A percentile compares a stretch with the other conserved stretches of the same genome.
Conservation (phyloP, 176 grass and related monocot genomes). For the Avena atlantica region DNA sequence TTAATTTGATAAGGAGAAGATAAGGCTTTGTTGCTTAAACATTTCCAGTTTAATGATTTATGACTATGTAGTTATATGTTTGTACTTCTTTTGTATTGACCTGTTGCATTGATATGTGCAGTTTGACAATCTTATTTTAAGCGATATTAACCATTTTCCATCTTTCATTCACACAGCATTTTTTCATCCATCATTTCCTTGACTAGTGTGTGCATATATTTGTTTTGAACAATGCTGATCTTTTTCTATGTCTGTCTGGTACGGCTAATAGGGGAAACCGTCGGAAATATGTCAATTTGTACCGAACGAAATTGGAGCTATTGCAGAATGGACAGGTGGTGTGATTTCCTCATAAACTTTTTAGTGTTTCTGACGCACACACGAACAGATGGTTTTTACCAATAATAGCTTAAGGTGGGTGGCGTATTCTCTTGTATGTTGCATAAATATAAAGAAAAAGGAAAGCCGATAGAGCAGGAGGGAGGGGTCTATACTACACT, state of each 20-base stretch:
- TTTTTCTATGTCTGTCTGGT: conserved; percentile 45
- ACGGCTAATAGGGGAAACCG: conserved; percentile 58
- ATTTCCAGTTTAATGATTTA: conserved; percentile 20
- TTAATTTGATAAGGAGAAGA: conserved; percentile 25
- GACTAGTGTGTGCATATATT: conserved; percentile 20
- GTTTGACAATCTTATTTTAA: conserved; percentile 37
- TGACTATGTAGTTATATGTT: conserved; percentile 7
- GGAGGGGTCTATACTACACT: conserved; percentile 2
- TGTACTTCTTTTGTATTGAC: conserved; percentile 33
- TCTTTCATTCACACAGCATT: conserved; percentile 19
- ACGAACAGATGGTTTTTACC: conserved; percentile 17
- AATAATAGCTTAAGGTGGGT: conserved; percentile 34
- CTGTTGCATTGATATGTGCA: conserved; percentile 36
- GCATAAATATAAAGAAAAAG: conserved; percentile 5
- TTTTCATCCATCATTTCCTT: conserved; percentile 33
- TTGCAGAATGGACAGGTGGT: conserved; percentile 87
- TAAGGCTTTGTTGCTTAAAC: conserved; percentile 11
- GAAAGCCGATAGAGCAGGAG: not conserved
- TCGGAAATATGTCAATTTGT: conserved; percentile 77
- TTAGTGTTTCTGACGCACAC: conserved; percentile 36
- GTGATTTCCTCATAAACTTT: conserved; percentile 2
- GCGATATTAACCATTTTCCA: conserved; percentile 10
- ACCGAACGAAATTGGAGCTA: conserved; percentile 83
- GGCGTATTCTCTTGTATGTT: conserved; percentile 18
- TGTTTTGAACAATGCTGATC: not conserved